These are phyloP conservation scores for Lactifluus piperatus DNA, from an alignment of 768 basidiomycete species.

Conservation along the genomic window DNA sequence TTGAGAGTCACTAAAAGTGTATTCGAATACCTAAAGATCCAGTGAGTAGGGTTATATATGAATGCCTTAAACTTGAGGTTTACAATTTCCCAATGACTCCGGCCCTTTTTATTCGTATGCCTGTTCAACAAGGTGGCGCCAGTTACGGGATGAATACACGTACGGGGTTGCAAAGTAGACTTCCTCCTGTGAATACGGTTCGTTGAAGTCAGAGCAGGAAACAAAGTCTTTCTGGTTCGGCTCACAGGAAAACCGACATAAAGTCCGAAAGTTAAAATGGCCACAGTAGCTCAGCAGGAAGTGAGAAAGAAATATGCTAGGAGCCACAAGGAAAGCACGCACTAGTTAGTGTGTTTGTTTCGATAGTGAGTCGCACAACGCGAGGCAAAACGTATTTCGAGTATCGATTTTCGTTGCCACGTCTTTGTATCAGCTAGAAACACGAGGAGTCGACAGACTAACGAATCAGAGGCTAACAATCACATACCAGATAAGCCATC, in stretches of 20 bases:
- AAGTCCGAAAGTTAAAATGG: constrained; percentile 1
- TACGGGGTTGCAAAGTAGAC: constrained; percentile 3
- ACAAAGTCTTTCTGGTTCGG: neutral
- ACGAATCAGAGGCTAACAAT: too few relatives aligned
- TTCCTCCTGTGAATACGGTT: neutral
- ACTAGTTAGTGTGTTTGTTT: too few relatives aligned
- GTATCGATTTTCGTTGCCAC: too few relatives aligned
- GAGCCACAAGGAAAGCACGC: neutral
- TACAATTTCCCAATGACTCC: constrained; percentile 20
- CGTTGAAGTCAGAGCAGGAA: neutral
- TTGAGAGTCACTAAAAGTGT: constrained; percentile 24
- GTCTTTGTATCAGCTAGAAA: too few relatives aligned
- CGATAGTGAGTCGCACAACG: too few relatives aligned
- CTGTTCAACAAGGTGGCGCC: neutral
- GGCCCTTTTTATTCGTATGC: constrained; percentile 7
- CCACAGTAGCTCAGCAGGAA: too few relatives aligned
- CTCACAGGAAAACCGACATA: constrained; percentile 7
- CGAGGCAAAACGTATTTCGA: too few relatives aligned
- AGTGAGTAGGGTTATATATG: neutral
- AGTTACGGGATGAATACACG: neutral
- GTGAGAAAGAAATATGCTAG: neutral
- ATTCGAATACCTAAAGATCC: constrained; percentile 16
- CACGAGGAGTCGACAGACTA: too few relatives aligned
- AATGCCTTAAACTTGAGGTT: neutral
- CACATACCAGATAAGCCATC: constrained; percentile 4